phyloP scores from a whole-genome alignment of 2,329 filamentous ascomycete genomes.

The Botryosphaeria dothidea region DNA sequence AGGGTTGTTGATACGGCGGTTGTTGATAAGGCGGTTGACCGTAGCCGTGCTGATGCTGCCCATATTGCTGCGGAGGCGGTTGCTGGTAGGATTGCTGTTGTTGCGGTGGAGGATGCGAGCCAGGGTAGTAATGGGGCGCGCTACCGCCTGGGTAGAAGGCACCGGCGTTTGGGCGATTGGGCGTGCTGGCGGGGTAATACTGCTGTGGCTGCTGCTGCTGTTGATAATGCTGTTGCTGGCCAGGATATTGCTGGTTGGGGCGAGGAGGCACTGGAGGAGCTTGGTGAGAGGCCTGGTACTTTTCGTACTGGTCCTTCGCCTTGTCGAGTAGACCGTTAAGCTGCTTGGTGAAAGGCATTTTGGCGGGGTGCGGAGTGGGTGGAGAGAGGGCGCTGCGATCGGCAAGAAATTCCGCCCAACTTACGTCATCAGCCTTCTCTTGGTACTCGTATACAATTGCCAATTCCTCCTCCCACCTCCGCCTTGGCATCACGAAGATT shows the following conservation, averaged over 20 bases:
- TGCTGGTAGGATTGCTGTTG: constrained; percentile 12
- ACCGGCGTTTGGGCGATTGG: background rate
- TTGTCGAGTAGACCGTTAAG: constrained; percentile 15
- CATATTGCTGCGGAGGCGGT: background rate
- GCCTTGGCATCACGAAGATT: background rate
- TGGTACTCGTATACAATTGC: background rate
- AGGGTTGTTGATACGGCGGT: constrained; percentile 28
- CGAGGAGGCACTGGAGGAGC: background rate
- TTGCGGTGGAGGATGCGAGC: constrained; percentile 21
- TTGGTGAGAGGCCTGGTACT: constrained; percentile 15
- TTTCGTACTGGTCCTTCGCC: constrained; percentile 15
- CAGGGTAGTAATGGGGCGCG: constrained; percentile 13
- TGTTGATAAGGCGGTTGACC: constrained; percentile 23
- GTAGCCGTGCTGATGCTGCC: background rate
- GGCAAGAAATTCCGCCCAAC: background rate
- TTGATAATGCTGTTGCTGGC: background rate
- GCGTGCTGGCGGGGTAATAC: constrained; percentile 1
- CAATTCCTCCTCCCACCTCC: background rate
- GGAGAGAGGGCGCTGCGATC: constrained; percentile 9
- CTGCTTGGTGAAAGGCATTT: constrained; percentile 15
- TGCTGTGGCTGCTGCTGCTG: background rate
- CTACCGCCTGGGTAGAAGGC: constrained; percentile 2
- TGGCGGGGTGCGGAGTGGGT: background rate
- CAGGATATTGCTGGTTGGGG: constrained; percentile 4
- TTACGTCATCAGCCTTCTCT: background rate